Evolutionary conservation across 495 filamentous ascomycete genomes (phyloP).

Genomic region (Hapsidospora chrysogenum): DNA sequence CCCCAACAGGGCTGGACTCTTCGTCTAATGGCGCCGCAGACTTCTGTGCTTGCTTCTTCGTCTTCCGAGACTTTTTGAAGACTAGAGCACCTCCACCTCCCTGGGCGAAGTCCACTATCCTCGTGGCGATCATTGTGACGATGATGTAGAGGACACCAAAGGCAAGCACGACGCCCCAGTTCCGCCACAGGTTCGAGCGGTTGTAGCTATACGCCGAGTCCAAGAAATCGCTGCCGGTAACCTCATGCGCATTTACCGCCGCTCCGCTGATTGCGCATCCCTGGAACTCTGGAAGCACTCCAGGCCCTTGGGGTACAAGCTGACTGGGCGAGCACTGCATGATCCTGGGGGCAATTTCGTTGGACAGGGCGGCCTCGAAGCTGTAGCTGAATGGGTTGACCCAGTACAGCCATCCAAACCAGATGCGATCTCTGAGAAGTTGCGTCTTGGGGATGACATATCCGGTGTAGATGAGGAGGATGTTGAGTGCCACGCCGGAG

Average conservation of each 20-base stretch:
- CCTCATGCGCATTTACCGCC: conserved; percentile 24
- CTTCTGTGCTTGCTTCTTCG: conserved; percentile 33
- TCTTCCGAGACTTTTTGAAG: conserved; percentile 48
- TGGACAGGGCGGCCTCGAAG: conserved; percentile 43
- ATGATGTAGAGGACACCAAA: conserved; percentile 45
- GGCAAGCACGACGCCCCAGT: conserved; percentile 48
- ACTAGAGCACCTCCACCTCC: conserved; percentile 43
- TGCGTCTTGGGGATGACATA: conserved; percentile 53
- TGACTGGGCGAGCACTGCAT: conserved; percentile 27
- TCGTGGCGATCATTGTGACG: conserved; percentile 35
- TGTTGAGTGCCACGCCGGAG: conserved; percentile 43
- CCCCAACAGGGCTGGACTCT: too few species aligned
- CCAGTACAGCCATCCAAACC: conserved; percentile 64
- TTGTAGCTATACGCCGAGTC: conserved; percentile 38
- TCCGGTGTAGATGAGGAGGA: conserved; percentile 58
- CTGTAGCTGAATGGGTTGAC: conserved; percentile 63
- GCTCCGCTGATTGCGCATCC: conserved; percentile 43
- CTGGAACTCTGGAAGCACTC: conserved; percentile 31
- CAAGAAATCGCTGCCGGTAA: conserved; percentile 48
- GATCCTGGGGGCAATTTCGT: conserved; percentile 41
- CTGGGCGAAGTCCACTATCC: conserved; percentile 16
- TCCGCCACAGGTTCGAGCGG: conserved; percentile 59
- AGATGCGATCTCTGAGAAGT: conserved; percentile 39
- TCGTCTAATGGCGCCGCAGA: conserved; percentile 5
- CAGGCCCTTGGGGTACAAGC: conserved; percentile 43